Evolutionary conservation across 441 rosid species (phyloP).

Genomic region (Pelargonium citronellum): DNA sequence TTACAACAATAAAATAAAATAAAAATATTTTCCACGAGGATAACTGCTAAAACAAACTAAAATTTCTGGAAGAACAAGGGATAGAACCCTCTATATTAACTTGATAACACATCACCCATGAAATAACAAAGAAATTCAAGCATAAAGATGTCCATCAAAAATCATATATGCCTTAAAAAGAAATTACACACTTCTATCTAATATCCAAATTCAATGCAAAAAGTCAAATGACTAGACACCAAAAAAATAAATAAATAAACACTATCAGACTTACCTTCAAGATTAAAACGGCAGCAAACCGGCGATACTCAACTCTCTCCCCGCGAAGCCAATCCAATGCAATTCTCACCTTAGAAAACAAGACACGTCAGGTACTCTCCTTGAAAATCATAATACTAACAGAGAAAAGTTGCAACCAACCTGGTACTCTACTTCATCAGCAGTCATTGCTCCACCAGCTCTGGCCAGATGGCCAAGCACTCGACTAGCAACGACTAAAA

Average conservation of each 20-base stretch:
- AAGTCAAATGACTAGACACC: background rate
- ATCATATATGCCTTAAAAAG: background rate
- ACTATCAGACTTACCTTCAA: conserved; percentile 57
- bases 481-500: conserved; percentile 82
- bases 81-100: background rate
- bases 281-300: conserved; percentile 88
- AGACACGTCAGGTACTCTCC: conserved; percentile 13
- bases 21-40: background rate
- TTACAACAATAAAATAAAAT: conserved; percentile 21
- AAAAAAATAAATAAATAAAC: conserved; percentile 5
- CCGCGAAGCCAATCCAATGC: conserved; percentile 90
- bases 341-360: conserved; percentile 58
- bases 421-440: conserved; percentile 98
- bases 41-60: conserved; percentile 10
- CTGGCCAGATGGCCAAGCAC: conserved; percentile 97
- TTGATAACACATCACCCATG: background rate
- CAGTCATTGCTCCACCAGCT: conserved; percentile 98
- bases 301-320: conserved; percentile 84
- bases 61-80: background rate
- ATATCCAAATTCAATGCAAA: background rate
- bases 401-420: conserved; percentile 32
- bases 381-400: conserved; percentile 12
- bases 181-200: background rate
- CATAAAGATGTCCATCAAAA: background rate
- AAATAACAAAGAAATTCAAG: background rate